phyloP scores from a whole-genome alignment of 352 stramenopile genomes.

The Pelagophyceae sp. region DNA sequence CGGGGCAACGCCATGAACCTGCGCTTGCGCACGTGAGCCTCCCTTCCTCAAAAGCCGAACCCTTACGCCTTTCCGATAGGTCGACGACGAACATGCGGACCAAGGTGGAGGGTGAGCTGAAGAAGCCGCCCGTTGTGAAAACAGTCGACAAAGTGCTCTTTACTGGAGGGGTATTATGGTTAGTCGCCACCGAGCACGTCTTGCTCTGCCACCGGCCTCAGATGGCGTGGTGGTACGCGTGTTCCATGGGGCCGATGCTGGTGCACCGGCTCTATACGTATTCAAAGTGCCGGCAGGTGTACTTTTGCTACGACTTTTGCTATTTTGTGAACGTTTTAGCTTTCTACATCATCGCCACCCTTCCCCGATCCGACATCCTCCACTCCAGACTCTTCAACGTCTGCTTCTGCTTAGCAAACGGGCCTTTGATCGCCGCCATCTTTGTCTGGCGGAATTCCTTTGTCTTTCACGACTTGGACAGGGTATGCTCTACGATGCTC shows the following conservation, averaged over 20 bases:
- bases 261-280: conserved; percentile 29
- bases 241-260: conserved; percentile 34
- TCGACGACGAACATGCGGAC: no score
- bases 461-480: conserved; percentile 47
- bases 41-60: no score
- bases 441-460: conserved; percentile 47
- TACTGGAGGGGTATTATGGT: conserved; percentile 38
- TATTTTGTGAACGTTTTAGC: conserved; percentile 38
- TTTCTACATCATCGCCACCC: conserved; percentile 26
- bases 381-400: conserved; percentile 29
- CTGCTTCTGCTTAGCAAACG: conserved; percentile 42
- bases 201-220: conserved; percentile 33
- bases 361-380: no score
- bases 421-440: conserved; percentile 39
- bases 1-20: no score
- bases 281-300: conserved; percentile 36
- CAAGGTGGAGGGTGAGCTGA: no score
- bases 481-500: conserved; percentile 42
- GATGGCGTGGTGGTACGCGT: conserved; percentile 32
- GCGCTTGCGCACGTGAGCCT: no score
- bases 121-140: conserved; percentile 37
- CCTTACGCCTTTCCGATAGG: no score
- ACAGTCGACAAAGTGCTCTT: conserved; percentile 46
- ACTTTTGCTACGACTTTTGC: conserved; percentile 53
- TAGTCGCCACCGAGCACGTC: conserved; percentile 41